phyloP scores from a whole-genome alignment of 2,329 filamentous ascomycete species.

The Aspergillus pseudoterreus region DNA sequence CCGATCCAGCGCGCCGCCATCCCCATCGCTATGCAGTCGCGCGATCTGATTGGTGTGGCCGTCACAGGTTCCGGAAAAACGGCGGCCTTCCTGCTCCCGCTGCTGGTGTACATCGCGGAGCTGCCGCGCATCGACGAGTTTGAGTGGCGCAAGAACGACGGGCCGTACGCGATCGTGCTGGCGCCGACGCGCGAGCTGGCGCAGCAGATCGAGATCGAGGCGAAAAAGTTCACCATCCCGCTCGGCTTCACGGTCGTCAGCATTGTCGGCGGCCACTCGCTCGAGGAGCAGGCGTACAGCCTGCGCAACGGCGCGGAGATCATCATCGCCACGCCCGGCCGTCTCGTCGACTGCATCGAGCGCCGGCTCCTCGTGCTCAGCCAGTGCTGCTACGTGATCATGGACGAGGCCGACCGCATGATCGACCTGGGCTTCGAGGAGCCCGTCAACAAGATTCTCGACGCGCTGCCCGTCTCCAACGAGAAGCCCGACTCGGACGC shows the following conservation, averaged over 20 bases:
- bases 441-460: conserved; percentile 93
- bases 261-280: conserved; percentile 93
- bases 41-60: conserved; percentile 96
- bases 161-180: conserved; percentile 94
- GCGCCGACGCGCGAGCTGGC: conserved; percentile 96
- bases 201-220: conserved; percentile 94
- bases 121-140: conserved; percentile 78
- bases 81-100: conserved; percentile 84
- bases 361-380: conserved; percentile 82
- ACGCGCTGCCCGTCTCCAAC: conserved; percentile 85
- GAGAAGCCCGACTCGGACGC: conserved; percentile 93
- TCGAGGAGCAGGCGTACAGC: conserved; percentile 90
- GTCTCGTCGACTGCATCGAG: conserved; percentile 95
- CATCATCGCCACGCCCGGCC: conserved; percentile 95
- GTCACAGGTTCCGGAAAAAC: conserved; percentile 99
- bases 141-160: conserved; percentile 85
- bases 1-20: conserved; percentile 93
- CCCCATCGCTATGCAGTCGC: conserved; percentile 84
- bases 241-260: conserved; percentile 93
- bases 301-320: conserved; percentile 93
- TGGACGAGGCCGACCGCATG: conserved; percentile 99
- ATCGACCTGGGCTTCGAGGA: conserved; percentile 98
- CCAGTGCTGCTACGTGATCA: conserved; percentile 98
- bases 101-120: conserved; percentile 91
- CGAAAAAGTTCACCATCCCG: conserved; percentile 83